Evolutionary conservation across 2,329 filamentous ascomycete species (phyloP), one percentile per base, ranked within the genome.

Genomic region (Dothideomycetes sp.): DNA sequence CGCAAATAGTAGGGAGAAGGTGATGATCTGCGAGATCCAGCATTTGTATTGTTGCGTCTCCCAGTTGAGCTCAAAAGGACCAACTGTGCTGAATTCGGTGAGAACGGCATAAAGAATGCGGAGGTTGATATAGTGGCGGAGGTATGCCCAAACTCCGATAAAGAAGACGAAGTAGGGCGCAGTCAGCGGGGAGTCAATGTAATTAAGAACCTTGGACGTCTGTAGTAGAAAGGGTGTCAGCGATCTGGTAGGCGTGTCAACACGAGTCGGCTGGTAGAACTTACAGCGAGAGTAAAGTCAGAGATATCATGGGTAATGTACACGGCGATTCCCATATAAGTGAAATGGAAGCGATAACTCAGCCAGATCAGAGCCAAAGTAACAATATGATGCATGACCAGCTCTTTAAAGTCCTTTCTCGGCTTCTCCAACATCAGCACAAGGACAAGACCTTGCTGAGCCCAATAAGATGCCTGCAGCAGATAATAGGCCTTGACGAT

Each of bases 261-360:
- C 7, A 27, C 7, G 12, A 27, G 7, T 27, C n/a, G n/a, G n/a
- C n/a, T 31, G 3, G 9, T 22, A 19, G 15, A n/a, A 60, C 80
- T 64, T 75, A 88, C 84, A 29, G 89, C 88, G 33, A 95, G 73
- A 75, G 95, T 95, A 65, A 95, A 94, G 61, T 95, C 88, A 44
- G 81, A 87, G 46, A 95, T 84, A 57, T 96, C 88, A 62, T 94
- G 86, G 8, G 88, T 94, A 46, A 91, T 86, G 62, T 94, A 96
- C 24, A 96, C 86, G 15, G 86, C 84, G 40, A 95, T 65, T 18
- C 88, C 88, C 59, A 96, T 93, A 63, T 94, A 89, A 15, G 87
- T 93, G 61, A 95, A 96, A 64, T 96, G 88, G 69, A 94, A 96
- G 45, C 86, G 79, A 65, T 95, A 96, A 66, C 84, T 91, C 55